phyloP scores from a whole-genome alignment of 148 eudicot genomes.

The Rhododendron griersonianum region DNA sequence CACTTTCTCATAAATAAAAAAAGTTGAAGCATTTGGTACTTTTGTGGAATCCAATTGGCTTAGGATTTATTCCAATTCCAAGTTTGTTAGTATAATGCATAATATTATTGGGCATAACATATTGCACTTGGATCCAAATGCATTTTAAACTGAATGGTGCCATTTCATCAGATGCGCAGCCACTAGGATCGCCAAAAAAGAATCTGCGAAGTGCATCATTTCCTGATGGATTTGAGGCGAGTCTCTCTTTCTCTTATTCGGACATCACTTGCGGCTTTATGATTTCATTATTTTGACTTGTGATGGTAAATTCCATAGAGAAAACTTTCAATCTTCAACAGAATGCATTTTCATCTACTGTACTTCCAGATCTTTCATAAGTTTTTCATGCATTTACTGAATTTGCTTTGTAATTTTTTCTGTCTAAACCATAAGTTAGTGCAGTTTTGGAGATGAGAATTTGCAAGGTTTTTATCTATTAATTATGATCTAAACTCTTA shows the following conservation, averaged over 20 bases:
- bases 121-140: not conserved
- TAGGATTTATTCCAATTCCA: not conserved
- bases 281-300: not conserved
- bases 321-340: not conserved
- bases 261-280: not conserved
- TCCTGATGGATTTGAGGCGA: conserved; percentile 69
- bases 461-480: not conserved
- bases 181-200: conserved; percentile 38
- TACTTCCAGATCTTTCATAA: not conserved
- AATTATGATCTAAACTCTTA: not conserved
- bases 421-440: not conserved
- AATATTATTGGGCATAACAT: not conserved
- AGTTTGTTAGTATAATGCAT: not conserved
- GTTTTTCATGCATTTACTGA: not conserved
- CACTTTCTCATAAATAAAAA: not conserved
- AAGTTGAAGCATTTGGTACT: not conserved
- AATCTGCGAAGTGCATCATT: conserved; percentile 44
- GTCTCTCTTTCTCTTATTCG: not conserved
- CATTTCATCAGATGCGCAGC: conserved; percentile 34
- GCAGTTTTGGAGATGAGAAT: not conserved
- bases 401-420: not conserved
- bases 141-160: not conserved
- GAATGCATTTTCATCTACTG: not conserved
- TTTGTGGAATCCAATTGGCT: not conserved
- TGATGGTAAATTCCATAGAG: not conserved